A percentile compares a stretch with the other conserved stretches of the same genome.
Conservation (phyloP, 1,139 yeast genomes). For the Taphrina sp. region DNA sequence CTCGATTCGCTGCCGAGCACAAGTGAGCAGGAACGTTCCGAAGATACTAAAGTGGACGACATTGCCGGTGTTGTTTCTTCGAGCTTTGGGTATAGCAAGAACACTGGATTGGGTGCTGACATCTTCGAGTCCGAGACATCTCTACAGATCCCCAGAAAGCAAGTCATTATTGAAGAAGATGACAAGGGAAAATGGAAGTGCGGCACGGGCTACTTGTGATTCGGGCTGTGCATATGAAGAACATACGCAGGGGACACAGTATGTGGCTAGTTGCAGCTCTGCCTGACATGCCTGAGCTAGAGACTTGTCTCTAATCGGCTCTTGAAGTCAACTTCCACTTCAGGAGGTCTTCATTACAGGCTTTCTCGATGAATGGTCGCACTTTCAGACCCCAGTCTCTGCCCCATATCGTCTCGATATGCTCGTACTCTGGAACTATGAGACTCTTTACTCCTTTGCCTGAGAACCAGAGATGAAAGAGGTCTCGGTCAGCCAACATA, state of each 20-base stretch:
- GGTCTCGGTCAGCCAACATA: not conserved
- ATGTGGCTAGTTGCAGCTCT: too few species aligned
- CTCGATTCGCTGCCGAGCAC: not conserved
- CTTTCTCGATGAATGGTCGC: not conserved
- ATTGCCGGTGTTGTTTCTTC: not conserved
- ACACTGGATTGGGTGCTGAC: too few species aligned
- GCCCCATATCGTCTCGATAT: slow-evolving; percentile 2
- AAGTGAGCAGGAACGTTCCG: not conserved
- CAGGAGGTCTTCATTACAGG: not conserved
- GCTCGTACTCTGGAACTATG: not conserved
- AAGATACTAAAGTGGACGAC: not conserved
- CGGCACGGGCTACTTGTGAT: not conserved
- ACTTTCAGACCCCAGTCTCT: slow-evolving; percentile 1
- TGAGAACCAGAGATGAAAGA: not conserved
- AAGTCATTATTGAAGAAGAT: not conserved
- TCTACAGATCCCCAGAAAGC: not conserved
- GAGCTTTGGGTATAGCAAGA: too few species aligned
- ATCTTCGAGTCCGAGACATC: not conserved
- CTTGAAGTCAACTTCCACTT: too few species aligned
- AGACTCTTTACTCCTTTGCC: not conserved
- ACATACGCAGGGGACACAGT: too few species aligned
- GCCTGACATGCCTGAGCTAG: too few species aligned
- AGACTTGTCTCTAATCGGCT: too few species aligned
- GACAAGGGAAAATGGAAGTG: not conserved
- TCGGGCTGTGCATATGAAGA: too few species aligned